Base-by-base conservation (phyloP, 176 grass and related monocot species). In the Carex littledalei region DNA sequence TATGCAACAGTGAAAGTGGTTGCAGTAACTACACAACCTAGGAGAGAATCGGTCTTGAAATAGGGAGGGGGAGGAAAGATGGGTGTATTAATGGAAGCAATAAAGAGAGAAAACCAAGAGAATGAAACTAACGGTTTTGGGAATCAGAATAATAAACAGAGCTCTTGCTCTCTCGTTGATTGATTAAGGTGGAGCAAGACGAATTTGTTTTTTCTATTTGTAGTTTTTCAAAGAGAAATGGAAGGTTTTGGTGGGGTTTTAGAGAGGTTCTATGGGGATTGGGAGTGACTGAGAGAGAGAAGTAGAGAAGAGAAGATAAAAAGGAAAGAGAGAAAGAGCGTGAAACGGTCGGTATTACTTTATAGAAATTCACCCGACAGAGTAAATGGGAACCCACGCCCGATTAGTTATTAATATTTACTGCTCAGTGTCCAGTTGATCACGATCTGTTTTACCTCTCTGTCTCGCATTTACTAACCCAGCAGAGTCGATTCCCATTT, bases 101-200 rank as follows among this genome's bases (percentile, higher is more conserved):
- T 63, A 50, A 66, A 83, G 47, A 59, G 60, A 67, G 81, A 83
- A 67, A 26, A 66, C 60, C 60, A 67, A 83, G 80, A 83, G 81
- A 66, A 52, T 52, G 79, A 81, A 81, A 45, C 34, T 83, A 83
- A 83, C 81, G 63, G 81, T 83, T 83, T 83, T 50, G 80, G 62
- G 81, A 83, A 68, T 83, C 8, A 63, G 79, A 81, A 81, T 35
- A 43, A 81, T 35, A 81, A 47, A 49, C 55, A 81, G 57, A 81
- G 79, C 79, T 64, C 26, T 29, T 59, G 14, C 21, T 78, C 26
- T 26, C 18, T 77, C 8, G 41, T 8, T 15, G 53, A 41, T 79
- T 57, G 20, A 5, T 20, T 18, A 64, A 45, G 32, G 61, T 24
- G 1, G 56, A 47, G 56, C 39, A 41, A 17, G 5, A 73, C 21